These are phyloP conservation scores for Talaromyces sp. DNA, from an alignment of 2,329 filamentous ascomycete species.

Conservation along the genomic window DNA sequence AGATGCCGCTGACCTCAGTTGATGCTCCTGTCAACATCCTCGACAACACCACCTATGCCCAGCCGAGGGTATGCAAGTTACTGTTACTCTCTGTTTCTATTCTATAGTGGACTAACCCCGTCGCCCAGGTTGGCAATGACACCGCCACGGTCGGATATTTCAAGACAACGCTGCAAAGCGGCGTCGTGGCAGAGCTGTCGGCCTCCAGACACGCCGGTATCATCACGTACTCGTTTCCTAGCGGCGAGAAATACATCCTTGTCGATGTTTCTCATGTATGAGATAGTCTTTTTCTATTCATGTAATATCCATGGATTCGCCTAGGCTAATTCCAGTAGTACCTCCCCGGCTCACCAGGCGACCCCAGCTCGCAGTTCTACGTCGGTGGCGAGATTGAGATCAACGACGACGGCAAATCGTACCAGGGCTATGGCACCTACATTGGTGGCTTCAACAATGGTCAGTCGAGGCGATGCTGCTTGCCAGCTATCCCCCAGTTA, in stretches of 20 bases:
- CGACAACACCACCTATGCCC: slow-evolving; percentile 43
- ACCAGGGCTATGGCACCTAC: slow-evolving; percentile 45
- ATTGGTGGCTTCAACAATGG: slow-evolving; percentile 42
- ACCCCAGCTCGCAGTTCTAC: slow-evolving; percentile 36
- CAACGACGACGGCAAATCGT: slow-evolving; percentile 34
- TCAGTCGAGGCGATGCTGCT: slow-evolving; percentile 2
- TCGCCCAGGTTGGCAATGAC: slow-evolving; percentile 38
- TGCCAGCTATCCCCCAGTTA: background rate
- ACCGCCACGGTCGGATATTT: slow-evolving; percentile 60
- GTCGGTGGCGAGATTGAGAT: slow-evolving; percentile 36
- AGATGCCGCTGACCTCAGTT: slow-evolving; percentile 33
- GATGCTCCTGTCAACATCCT: slow-evolving; percentile 34
- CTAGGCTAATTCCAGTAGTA: slow-evolving; percentile 31
- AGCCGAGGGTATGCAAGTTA: slow-evolving; percentile 47
- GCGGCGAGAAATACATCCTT: slow-evolving; percentile 52
- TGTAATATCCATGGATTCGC: background rate
- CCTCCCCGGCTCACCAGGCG: slow-evolving; percentile 38
- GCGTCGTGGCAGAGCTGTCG: slow-evolving; percentile 60
- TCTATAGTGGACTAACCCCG: background rate
- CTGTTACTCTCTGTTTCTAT: background rate
- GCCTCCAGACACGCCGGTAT: slow-evolving; percentile 58
- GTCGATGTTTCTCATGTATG: slow-evolving; percentile 51
- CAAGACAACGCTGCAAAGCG: slow-evolving; percentile 52
- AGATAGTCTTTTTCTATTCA: background rate
- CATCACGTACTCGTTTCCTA: slow-evolving; percentile 59